Base-by-base conservation (phyloP, 768 basidiomycete species). In the Kwoniella dendrophila region DNA sequence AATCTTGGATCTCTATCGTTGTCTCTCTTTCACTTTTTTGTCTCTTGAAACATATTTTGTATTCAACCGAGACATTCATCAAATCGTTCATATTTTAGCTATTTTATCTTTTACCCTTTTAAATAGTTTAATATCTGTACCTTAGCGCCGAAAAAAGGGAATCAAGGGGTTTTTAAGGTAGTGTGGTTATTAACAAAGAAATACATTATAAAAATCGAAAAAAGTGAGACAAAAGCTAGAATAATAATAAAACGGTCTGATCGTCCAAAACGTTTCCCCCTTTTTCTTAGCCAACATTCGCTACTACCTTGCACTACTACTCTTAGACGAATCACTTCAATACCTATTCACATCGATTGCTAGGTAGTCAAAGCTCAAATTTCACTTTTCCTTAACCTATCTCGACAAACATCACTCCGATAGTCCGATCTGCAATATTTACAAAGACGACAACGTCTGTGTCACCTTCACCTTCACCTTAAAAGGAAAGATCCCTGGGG, bases 51-150 rank as follows among this genome's bases (percentile, higher is more conserved):
- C 59, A 60, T n/a, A n/a, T 53, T 54, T 49, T 11, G 41, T 52
- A 47, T 60, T 60, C 59, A 60, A 60, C 59, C 59, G 59, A 60
- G 59, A 60, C 59, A 60, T 60, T 33, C 34, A n/a, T 44, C 38
- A 52, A 20, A 12, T 22, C 10, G 29, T 40, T 34, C 38, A n/a
- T 16, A 43, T 29, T 47, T 20, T 38, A 20, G 20, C 33, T 24
- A 26, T 38, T 44, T 56, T 38, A 3, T 30, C 27, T 36, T 48
- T 10, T 38, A 34, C 34, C 22, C 48, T 51, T 36, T 50, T 50
- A 4, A 2, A 18, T 33, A n/a, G n/a, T n/a, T n/a, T n/a, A n/a
- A n/a, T n/a, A n/a, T 54, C 52, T 26, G 34, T 6, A 36, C 52
- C 36, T 32, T 40, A 54, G 32, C 52, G 29, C 50, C 7, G 32